Evolutionary conservation across 2,329 filamentous ascomycete species (phyloP).

Genomic region (Colletotrichum simmondsii): DNA sequence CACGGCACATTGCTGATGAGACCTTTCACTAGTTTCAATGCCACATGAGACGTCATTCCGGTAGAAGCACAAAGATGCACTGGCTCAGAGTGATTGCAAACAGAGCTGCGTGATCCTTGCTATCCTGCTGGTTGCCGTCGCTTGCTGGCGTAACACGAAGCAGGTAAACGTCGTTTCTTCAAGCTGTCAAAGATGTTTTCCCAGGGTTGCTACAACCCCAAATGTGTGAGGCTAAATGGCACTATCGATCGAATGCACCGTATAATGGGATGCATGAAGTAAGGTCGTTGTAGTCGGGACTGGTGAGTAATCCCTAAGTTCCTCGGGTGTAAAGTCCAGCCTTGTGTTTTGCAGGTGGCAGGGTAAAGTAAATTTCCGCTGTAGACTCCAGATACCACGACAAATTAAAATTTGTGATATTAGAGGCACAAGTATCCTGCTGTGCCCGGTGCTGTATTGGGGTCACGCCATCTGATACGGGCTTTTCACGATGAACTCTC

Average conservation of each 20-base stretch:
- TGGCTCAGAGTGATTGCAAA: background rate
- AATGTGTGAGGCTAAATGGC: slow-evolving; percentile 78
- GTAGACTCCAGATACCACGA: background rate
- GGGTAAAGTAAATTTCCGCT: background rate
- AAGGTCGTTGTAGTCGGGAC: too few relatives aligned
- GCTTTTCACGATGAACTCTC: background rate
- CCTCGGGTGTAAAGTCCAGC: too few relatives aligned
- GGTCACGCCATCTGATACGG: background rate
- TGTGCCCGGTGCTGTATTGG: background rate
- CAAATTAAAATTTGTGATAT: too few relatives aligned
- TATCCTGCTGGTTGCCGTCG: background rate
- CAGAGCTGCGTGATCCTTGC: background rate
- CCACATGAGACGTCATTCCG: slow-evolving; percentile 31
- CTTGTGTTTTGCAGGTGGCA: too few relatives aligned
- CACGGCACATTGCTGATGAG: slow-evolving; percentile 48
- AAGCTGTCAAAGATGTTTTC: slow-evolving; percentile 55
- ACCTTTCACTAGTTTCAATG: slow-evolving; percentile 56
- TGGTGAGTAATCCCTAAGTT: too few relatives aligned
- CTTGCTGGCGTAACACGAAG: background rate
- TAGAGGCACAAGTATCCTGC: too few relatives aligned
- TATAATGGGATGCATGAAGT: background rate
- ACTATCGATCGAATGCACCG: slow-evolving; percentile 66
- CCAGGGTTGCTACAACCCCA: slow-evolving; percentile 69
- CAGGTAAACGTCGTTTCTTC: background rate
- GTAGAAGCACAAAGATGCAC: background rate